Percentiles rank a stretch among this genome's conserved stretches.
Evolutionary conservation across 768 basidiomycete species (phyloP).

Genomic region (Agaricus sinodeliciosus): DNA sequence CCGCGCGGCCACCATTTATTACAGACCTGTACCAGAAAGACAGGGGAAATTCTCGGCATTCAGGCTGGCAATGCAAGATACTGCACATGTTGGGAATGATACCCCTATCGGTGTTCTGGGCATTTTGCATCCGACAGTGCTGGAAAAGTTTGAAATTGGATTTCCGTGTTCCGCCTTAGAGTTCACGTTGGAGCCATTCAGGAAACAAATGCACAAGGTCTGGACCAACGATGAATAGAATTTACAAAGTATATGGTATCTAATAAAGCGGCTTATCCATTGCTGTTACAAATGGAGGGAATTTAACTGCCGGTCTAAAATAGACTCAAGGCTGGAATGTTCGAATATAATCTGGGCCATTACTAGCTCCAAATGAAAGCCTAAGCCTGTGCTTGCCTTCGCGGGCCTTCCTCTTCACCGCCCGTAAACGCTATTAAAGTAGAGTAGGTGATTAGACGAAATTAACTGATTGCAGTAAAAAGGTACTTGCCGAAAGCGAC

Average conservation of each 20-base stretch:
- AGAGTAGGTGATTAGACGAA: background rate
- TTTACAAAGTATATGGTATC: constrained; percentile 14
- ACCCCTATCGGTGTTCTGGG: constrained; percentile 83
- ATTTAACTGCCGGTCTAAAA: background rate
- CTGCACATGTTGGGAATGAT: constrained; percentile 44
- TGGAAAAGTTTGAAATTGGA: constrained; percentile 89
- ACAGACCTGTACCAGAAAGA: constrained; percentile 50
- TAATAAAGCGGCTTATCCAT: background rate
- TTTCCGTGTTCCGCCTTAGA: constrained; percentile 95
- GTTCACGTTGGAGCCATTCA: constrained; percentile 93
- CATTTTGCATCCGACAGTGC: constrained; percentile 86
- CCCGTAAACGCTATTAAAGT: constrained; percentile 22
- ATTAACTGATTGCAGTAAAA: background rate
- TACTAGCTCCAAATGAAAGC: background rate
- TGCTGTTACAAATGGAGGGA: background rate
- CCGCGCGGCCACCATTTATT: constrained; percentile 87
- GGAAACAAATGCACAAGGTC: constrained; percentile 56
- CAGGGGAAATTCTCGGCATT: constrained; percentile 25
- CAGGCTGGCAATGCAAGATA: constrained; percentile 39
- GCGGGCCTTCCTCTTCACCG: constrained; percentile 26
- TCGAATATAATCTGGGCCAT: background rate
- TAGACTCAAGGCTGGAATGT: background rate
- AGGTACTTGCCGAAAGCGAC: constrained; percentile 49
- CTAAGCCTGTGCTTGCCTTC: constrained; percentile 7
- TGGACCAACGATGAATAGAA: constrained; percentile 47